A percentile compares a stretch with the other conserved stretches of the same genome.
Evolutionary conservation across 2,329 filamentous ascomycete genomes (phyloP).

Genomic region (Calonectria montana): DNA sequence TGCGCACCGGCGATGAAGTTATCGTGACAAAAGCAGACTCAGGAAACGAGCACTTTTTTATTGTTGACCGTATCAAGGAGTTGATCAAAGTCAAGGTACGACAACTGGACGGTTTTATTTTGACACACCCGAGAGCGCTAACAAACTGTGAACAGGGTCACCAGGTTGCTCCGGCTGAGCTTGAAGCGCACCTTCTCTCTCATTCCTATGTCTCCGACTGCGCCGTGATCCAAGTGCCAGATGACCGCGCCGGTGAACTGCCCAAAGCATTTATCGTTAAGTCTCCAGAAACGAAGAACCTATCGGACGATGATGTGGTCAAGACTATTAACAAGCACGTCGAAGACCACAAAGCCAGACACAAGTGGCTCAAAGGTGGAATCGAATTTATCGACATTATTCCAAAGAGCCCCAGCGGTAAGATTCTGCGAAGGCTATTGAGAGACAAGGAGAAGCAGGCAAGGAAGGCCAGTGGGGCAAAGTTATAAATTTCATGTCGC

Average conservation of each 20-base stretch:
- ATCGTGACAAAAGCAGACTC: constrained; percentile 70
- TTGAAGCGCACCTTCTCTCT: constrained; percentile 78
- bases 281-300: constrained; percentile 56
- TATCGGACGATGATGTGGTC: constrained; percentile 61
- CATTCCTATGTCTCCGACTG: constrained; percentile 78
- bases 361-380: constrained; percentile 73
- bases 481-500: background rate
- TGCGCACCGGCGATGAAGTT: constrained; percentile 87
- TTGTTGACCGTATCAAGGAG: constrained; percentile 79
- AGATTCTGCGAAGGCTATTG: constrained; percentile 75
- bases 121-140: background rate
- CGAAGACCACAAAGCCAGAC: constrained; percentile 71
- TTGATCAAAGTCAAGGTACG: constrained; percentile 79
- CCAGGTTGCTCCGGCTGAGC: constrained; percentile 82
- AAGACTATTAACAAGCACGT: constrained; percentile 69
- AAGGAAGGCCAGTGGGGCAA: constrained; percentile 1
- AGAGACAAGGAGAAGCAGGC: constrained; percentile 71
- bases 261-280: constrained; percentile 71
- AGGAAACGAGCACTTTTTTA: constrained; percentile 83
- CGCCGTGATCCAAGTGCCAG: constrained; percentile 77
- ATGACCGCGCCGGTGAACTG: constrained; percentile 68
- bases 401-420: constrained; percentile 78
- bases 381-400: constrained; percentile 73
- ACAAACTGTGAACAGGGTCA: constrained; percentile 46
- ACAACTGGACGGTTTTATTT: too few relatives aligned